Base-by-base conservation (phyloP, 805 yeast genomes). In the Teunomyces stri region DNA sequence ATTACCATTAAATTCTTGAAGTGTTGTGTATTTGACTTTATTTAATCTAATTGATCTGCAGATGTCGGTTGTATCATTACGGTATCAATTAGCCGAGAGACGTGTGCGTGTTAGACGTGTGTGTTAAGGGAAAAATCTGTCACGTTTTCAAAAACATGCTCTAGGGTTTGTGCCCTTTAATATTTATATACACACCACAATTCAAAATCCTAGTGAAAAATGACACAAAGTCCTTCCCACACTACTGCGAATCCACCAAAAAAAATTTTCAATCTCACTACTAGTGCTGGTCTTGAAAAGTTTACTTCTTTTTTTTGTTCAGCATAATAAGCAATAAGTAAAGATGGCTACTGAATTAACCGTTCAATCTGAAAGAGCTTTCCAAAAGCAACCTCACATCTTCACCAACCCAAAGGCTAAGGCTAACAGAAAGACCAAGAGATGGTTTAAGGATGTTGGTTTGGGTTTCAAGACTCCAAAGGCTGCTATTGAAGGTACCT, bases 331-430 rank as follows among this genome's bases (percentile, higher is more conserved):
- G 44, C 43, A 48, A 44, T 49, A 42, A 52, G 47, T 57, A 62
- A 82, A 81, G 81, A 94, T 92, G 98, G 95, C 98, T 76, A 87
- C 98, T 80, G 99, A 94, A 86, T 89, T 94, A 83, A 92, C 97
- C 78, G 99, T 94, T 83, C 99, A 94, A 87, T 87, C 97, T 76
- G 99, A 94, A 86, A 92, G 96, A 82, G 99, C 99, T 90, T 94
- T 87, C 96, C 99, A 94, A 86, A 94, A 94, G 99, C 99, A 94
- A 89, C 99, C 98, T 75, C 99, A 94, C 85, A 92, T 94, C 85
- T 94, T 94, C 96, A 91, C 90, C 82, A 94, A 94, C 92, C 90
- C 98, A 85, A 94, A 94, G 89, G 85, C 97, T 70, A 91, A 89
- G 91, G 96, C 95, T 76, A 84, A 82, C 89, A 88, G 88, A 81